Evolutionary conservation across 257 asterid species (phyloP).

Genomic region (Primulina tabacum): DNA sequence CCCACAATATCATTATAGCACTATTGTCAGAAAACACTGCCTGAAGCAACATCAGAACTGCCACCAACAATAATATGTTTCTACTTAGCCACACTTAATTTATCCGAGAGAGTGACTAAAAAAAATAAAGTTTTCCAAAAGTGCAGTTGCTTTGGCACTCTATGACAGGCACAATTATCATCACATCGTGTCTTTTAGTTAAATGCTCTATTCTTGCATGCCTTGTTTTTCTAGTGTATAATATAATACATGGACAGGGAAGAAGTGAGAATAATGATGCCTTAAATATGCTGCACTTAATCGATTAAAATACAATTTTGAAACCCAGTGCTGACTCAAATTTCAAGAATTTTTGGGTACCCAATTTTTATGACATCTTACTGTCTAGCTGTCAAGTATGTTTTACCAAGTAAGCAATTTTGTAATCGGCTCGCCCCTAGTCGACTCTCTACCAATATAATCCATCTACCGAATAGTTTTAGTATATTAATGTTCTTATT

Average conservation of each 20-base stretch:
- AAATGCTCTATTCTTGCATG: neutral
- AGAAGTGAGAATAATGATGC: neutral
- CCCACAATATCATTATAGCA: slow-evolving; percentile 27
- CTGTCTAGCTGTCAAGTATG: neutral
- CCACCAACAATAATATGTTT: neutral
- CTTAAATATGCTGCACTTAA: neutral
- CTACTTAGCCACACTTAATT: neutral
- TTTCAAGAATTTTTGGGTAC: neutral
- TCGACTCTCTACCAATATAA: no score
- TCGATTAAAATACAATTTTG: no score
- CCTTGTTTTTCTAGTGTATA: neutral
- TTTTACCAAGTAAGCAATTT: neutral
- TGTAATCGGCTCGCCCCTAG: neutral
- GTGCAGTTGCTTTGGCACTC: neutral
- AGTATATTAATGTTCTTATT: no score
- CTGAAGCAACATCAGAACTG: slow-evolving; percentile 14
- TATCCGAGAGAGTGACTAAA: neutral
- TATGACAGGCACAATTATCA: neutral
- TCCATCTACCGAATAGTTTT: no score
- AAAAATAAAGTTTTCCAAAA: neutral
- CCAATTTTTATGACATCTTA: neutral
- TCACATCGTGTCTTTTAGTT: neutral
- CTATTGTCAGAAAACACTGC: slow-evolving; percentile 20
- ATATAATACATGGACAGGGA: neutral
- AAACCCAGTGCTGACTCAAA: neutral